Conservation (phyloP, 129 eudicot species). For the Chrysanthemum makinoi region DNA sequence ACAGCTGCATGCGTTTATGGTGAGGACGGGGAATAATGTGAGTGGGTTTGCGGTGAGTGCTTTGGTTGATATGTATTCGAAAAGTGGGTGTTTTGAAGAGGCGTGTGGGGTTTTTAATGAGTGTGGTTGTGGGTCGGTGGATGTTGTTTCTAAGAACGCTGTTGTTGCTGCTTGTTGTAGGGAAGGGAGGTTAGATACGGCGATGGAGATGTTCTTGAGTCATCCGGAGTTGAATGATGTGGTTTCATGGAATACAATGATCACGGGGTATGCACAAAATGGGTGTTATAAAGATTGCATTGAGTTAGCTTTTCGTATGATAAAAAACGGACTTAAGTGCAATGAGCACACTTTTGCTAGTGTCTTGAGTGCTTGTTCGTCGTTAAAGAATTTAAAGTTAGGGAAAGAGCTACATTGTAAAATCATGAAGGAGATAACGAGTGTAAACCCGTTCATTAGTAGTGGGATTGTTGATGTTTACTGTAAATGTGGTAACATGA, state of each 20-base stretch:
- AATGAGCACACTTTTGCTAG: constrained; percentile 72
- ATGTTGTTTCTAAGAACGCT: constrained; percentile 75
- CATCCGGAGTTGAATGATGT: constrained; percentile 56
- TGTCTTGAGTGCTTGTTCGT: constrained; percentile 64
- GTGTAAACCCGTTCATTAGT: constrained; percentile 52
- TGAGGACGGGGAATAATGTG: constrained; percentile 58
- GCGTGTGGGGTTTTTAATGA: constrained; percentile 54
- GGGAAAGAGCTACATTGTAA: constrained; percentile 80
- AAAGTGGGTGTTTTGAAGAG: constrained; percentile 69
- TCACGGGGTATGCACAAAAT: constrained; percentile 68
- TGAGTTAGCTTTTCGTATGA: constrained; percentile 52
- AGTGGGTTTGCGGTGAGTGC: constrained; percentile 68
- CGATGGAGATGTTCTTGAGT: constrained; percentile 44
- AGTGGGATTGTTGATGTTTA: constrained; percentile 78
- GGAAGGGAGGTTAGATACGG: constrained; percentile 65
- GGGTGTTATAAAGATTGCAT: constrained; percentile 53
- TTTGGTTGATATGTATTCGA: constrained; percentile 84
- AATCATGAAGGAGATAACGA: constrained; percentile 48
- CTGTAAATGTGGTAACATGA: constrained; percentile 75
- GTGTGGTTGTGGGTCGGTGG: constrained; percentile 34
- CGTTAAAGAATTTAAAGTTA: constrained; percentile 47
- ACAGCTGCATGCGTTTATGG: constrained; percentile 79
- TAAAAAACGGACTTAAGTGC: constrained; percentile 44
- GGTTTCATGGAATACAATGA: constrained; percentile 86
- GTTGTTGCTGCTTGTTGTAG: constrained; percentile 89